Evolutionary conservation across 345 rosid genomes (phyloP).

Genomic region (Syzygium jambos): DNA sequence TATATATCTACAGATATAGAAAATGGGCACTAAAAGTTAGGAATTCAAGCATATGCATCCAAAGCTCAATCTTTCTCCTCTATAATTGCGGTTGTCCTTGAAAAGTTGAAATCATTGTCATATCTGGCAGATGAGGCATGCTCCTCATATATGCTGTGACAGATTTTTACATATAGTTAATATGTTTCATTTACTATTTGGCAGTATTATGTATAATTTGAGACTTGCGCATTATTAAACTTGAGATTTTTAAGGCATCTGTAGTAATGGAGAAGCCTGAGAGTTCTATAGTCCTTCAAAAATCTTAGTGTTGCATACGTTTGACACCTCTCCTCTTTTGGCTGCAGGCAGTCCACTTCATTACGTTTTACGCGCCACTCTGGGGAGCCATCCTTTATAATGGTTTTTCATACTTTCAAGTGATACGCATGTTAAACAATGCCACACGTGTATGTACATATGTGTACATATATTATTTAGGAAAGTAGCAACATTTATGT

Average conservation of each 20-base stretch:
- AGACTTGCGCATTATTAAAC: background rate
- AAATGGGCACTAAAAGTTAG: background rate
- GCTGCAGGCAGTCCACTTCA: slow-evolving; percentile 82
- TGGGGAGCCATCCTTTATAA: slow-evolving; percentile 98
- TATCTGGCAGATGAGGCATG: background rate
- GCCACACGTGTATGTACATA: slow-evolving; percentile 69
- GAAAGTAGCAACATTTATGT: background rate
- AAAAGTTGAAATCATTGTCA: background rate
- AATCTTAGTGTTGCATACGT: background rate
- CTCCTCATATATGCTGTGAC: background rate
- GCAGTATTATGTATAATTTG: background rate
- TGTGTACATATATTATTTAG: background rate
- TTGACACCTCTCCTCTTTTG: background rate
- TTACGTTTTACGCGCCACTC: slow-evolving; percentile 81
- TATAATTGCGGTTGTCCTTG: background rate
- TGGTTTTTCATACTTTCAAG: slow-evolving; percentile 88
- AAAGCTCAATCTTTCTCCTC: background rate
- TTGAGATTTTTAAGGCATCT: background rate
- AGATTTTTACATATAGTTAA: background rate
- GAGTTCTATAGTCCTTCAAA: background rate
- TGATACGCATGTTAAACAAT: slow-evolving; percentile 90
- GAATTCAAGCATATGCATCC: background rate
- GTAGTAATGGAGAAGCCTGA: background rate
- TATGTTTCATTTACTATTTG: background rate
- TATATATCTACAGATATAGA: background rate